Evolutionary conservation across 1,139 yeast species (phyloP).

Genomic region (Protomyces lactucae-debilis): DNA sequence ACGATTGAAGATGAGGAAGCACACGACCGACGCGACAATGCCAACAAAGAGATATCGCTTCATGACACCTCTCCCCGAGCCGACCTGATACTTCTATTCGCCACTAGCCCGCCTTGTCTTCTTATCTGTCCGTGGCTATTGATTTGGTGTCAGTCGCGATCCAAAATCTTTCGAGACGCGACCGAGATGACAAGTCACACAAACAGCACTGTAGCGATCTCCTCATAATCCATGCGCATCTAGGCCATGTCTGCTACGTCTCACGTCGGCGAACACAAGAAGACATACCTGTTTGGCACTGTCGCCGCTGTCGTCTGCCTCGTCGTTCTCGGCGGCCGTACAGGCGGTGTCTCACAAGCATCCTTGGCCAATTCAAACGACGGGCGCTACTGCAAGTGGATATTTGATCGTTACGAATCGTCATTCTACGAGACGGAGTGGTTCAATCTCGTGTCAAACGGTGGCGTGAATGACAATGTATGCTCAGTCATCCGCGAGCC

Average conservation of each 20-base stretch:
- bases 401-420: slow-evolving; percentile 9
- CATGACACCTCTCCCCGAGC: not conserved
- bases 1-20: not conserved
- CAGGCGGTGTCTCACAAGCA: not conserved
- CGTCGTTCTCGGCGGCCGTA: not conserved
- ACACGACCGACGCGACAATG: not conserved
- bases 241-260: not conserved
- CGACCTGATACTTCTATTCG: too few relatives aligned
- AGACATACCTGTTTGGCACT: not conserved
- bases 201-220: too few relatives aligned
- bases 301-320: not conserved
- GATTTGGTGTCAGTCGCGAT: too few relatives aligned
- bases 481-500: slow-evolving; percentile 2
- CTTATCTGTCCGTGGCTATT: too few relatives aligned
- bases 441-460: slow-evolving; percentile 2
- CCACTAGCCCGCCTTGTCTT: too few relatives aligned
- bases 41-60: not conserved
- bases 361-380: not conserved
- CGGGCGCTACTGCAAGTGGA: slow-evolving; percentile 13
- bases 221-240: too few relatives aligned
- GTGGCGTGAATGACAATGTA: slow-evolving; percentile 4
- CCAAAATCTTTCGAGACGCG: too few relatives aligned
- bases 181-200: too few relatives aligned
- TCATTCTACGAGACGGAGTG: slow-evolving; percentile 9
- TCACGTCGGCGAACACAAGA: not conserved